Base-by-base conservation (phyloP, 345 rosid species). In the Salix purpurea region DNA sequence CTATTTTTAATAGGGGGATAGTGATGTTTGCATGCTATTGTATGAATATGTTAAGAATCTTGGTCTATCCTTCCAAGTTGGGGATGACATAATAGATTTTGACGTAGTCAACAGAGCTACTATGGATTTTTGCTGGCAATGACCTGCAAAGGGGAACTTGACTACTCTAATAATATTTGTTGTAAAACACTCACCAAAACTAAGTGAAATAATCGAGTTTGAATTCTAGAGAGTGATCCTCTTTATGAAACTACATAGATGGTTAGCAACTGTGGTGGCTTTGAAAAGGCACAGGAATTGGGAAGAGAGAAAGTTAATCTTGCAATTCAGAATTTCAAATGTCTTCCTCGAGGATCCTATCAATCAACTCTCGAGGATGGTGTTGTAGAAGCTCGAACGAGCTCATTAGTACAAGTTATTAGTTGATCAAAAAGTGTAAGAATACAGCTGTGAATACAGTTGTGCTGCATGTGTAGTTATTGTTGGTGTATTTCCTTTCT, bases 81-180 rank as follows among this genome's bases (percentile, higher is more conserved):
- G 91, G 11, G 98, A 93, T 72, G 99, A 92, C 88, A 34, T 34
- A 90, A 60, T 96, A 80, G 99, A 96, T 82, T 96, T 96, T 96
- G 60, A 93, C 99, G 46, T 94, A 93, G 78, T 89, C 99, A 1
- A 86, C 97, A 1, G 95, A 92, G 88, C 97, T 92, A 88, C 86
- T 92, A 62, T 98, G 99, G 77, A 96, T 93, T 34, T 34, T 34
- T 34, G 36, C 36, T 34, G 36, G 36, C 4, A 34, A 0, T 77
- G 98, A 96, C 85, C 79, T 96, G 97, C 84, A 4, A 90, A 87
- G 80, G 99, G 98, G 44, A 96, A 90, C 86, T 85, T 96, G 77
- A 96, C 99, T 0, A 98, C 99, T 4, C 99, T 98, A 0, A 97
- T 92, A 67, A 92, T 93, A 34, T 93, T 91, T 7, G 97, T 97